phyloP scores from a whole-genome alignment of 2,329 filamentous ascomycete species.

The Orbilia quercus region DNA sequence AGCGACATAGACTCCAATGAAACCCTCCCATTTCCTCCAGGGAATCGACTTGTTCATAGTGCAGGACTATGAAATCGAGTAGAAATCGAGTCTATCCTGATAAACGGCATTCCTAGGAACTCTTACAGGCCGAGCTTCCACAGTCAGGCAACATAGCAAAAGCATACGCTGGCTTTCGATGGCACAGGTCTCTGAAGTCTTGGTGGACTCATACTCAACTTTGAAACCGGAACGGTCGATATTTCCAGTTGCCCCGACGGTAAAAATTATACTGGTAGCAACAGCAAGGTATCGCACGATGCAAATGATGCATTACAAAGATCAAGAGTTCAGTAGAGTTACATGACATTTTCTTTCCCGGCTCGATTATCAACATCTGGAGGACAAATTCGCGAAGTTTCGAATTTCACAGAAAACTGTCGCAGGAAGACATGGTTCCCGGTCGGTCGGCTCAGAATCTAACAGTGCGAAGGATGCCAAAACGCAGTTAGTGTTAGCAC shows the following conservation, averaged over 20 bases:
- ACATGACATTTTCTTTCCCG: background rate
- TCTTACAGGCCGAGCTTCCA: background rate
- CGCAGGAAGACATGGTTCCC: background rate
- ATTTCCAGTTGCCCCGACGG: background rate
- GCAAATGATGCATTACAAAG: background rate
- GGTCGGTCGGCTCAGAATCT: background rate
- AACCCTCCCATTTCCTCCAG: background rate
- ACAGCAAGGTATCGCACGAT: constrained; percentile 9
- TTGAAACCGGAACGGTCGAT: background rate
- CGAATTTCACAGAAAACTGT: background rate
- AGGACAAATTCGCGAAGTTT: constrained; percentile 3
- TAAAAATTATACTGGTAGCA: constrained; percentile 1
- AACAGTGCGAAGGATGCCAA: background rate
- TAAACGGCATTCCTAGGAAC: background rate
- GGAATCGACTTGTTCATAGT: background rate
- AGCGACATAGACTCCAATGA: constrained; percentile 16
- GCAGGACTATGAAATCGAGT: background rate
- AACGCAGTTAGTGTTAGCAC: constrained; percentile 7
- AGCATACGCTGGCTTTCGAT: background rate
- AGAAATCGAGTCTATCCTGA: background rate
- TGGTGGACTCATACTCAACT: background rate
- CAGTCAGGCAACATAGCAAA: background rate
- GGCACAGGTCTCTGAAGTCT: background rate
- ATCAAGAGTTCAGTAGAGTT: background rate
- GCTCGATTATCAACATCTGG: background rate